Base-by-base conservation (phyloP, 1,284 basidiomycete species). In the Flammula alnicola region DNA sequence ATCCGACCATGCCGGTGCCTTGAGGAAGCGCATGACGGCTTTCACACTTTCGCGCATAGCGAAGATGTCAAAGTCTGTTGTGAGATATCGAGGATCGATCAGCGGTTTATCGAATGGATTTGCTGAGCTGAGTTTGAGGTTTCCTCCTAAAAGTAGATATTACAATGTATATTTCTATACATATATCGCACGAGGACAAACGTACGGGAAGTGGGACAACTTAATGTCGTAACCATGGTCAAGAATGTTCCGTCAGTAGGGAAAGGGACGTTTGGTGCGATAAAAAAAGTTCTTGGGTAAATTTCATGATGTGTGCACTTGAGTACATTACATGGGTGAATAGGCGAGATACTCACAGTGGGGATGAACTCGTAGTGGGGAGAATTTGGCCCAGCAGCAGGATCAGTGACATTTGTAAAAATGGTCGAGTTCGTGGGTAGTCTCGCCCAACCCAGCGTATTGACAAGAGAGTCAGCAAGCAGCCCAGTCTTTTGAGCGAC, bases 81-180 rank as follows among this genome's bases (percentile, higher is more conserved):
- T 49, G 3, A 74, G 55, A 47, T 68, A 63, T 41, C 62, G 62
- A 4, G 71, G 68, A 57, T 75, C 58, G 49, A 76, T 71, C 41
- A 66, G 36, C 0, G 73, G 74, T 23, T 51, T 29, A 10, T 52
- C 62, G 53, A 71, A 73, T 3, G 72, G 70, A 48, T 69, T 58
- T 4, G 56, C 43, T 5, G 65, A 63, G 2, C 54, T 36, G 17
- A 69, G 42, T 26, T 58, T 60, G 9, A 68, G 41, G 23, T 53
- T 57, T n/a, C 67, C 67, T 22, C 61, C 65, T 66, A 48, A 2
- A 29, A 25, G 8, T 12, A 14, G n/a, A 17, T 29, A n/a, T n/a
- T 1, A 11, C 10, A 22, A 16, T 17, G 29, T 29, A 11, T 6
- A 31, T 5, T 14, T 4, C 17, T 38, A 17, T 42, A 9, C 3